These are phyloP conservation scores for Brasilioporus rufonigricans DNA, from an alignment of 768 basidiomycete genomes.

Conservation along the genomic window DNA sequence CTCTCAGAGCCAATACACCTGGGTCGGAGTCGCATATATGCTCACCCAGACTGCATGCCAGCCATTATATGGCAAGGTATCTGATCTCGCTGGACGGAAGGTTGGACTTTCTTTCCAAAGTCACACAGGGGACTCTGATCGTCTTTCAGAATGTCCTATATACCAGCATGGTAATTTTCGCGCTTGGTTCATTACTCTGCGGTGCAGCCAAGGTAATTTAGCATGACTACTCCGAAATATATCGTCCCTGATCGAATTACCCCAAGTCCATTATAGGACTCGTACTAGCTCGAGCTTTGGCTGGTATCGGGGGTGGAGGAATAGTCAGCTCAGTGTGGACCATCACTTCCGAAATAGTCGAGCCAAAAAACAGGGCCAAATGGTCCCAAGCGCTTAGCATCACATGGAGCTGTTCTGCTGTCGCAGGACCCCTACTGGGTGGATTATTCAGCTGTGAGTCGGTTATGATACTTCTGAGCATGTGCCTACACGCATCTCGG, in stretches of 20 bases:
- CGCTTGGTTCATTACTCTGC: constrained; percentile 76
- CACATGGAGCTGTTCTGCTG: constrained; percentile 84
- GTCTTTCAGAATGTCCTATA: constrained; percentile 59
- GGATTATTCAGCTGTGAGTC: constrained; percentile 74
- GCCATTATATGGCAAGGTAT: constrained; percentile 77
- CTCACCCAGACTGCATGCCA: constrained; percentile 85
- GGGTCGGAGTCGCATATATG: constrained; percentile 85
- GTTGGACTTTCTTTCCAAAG: constrained; percentile 37
- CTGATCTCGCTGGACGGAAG: constrained; percentile 79
- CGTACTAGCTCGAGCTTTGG: constrained; percentile 60
- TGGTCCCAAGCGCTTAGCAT: constrained; percentile 85
- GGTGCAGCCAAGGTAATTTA: constrained; percentile 62
- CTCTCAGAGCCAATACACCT: constrained; percentile 72
- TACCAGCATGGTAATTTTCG: constrained; percentile 70
- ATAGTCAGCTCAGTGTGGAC: constrained; percentile 87
- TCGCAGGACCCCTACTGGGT: constrained; percentile 82
- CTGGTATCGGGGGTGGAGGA: constrained; percentile 84
- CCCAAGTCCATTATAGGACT: constrained; percentile 51
- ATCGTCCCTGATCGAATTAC: constrained; percentile 19
- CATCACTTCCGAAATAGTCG: constrained; percentile 81
- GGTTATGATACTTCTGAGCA: constrained; percentile 7
- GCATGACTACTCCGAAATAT: constrained; percentile 14
- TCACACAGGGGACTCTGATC: constrained; percentile 2
- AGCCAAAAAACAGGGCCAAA: constrained; percentile 64
- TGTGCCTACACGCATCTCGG: constrained; percentile 20